These are phyloP conservation scores for Phytophthora quininea DNA, from an alignment of 352 stramenopile genomes.

Conservation along the genomic window DNA sequence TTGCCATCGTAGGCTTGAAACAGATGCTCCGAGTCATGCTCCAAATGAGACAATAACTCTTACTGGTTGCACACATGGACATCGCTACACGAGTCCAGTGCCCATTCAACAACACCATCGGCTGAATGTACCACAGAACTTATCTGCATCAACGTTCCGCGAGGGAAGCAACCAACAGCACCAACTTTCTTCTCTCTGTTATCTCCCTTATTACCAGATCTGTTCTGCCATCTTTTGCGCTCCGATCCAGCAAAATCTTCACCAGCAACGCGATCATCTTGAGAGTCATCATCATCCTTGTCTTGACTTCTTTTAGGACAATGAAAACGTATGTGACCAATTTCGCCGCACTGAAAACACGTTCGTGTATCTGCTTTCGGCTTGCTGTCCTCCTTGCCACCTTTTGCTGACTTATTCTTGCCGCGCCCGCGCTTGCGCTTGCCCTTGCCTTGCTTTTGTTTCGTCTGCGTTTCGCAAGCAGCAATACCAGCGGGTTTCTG, in stretches of 20 bases:
- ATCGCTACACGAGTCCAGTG: constrained; percentile 10
- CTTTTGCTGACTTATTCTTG: not conserved
- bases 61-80: constrained; percentile 14
- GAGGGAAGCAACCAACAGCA: constrained; percentile 4
- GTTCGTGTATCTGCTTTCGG: not conserved
- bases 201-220: constrained; percentile 1
- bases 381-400: not conserved
- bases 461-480: not conserved
- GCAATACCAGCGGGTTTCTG: not conserved
- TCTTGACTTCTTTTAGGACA: not conserved
- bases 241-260: constrained; percentile 12
- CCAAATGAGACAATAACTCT: not conserved
- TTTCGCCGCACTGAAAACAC: not conserved
- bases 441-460: not conserved
- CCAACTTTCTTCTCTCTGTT: constrained; percentile 1
- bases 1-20: not conserved
- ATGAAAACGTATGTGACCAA: not conserved
- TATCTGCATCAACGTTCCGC: not conserved
- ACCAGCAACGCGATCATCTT: not conserved
- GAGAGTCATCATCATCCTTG: not conserved
- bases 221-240: constrained; percentile 14
- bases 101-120: constrained; percentile 13
- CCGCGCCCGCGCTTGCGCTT: not conserved
- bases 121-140: constrained; percentile 10
- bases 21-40: not conserved